phyloP scores from a whole-genome alignment of 257 asterid species.

The Osmanthus fragrans region DNA sequence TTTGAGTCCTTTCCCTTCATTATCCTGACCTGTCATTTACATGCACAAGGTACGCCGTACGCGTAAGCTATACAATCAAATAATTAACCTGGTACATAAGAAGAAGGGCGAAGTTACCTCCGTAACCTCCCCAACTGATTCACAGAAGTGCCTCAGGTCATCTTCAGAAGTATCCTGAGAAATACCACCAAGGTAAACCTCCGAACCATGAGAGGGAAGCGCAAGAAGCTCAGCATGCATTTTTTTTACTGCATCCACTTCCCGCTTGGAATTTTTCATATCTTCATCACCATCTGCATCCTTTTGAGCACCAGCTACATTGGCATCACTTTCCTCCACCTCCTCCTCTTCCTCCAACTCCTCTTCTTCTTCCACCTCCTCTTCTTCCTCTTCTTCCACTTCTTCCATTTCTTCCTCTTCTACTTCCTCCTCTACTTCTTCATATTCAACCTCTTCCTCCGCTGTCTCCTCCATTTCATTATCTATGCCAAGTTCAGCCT shows the following conservation, averaged over 20 bases:
- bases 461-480: conserved; percentile 64
- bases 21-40: conserved; percentile 73
- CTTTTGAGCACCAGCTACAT: conserved; percentile 34
- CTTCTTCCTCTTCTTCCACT: conserved; percentile 62
- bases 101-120: conserved; percentile 50
- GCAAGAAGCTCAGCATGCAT: conserved; percentile 84
- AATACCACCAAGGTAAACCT: conserved; percentile 88
- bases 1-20: conserved; percentile 87
- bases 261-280: conserved; percentile 53
- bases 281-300: conserved; percentile 43
- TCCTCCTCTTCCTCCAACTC: conserved; percentile 60
- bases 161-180: conserved; percentile 66
- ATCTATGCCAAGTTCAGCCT: conserved; percentile 57
- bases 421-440: conserved; percentile 86
- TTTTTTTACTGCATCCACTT: conserved; percentile 47
- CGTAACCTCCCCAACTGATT: conserved; percentile 76
- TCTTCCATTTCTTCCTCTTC: conserved; percentile 55
- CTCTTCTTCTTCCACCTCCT: conserved; percentile 58
- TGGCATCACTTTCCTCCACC: conserved; percentile 36
- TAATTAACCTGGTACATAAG: conserved; percentile 2
- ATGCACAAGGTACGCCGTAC: conserved; percentile 15
- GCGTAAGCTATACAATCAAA: conserved; percentile 15
- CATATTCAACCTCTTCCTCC: conserved; percentile 89
- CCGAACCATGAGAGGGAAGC: conserved; percentile 95
- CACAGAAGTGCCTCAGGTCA: conserved; percentile 74